Conservation (phyloP, 2,329 filamentous ascomycete species). For the Chrysoporthe austroafricana region DNA sequence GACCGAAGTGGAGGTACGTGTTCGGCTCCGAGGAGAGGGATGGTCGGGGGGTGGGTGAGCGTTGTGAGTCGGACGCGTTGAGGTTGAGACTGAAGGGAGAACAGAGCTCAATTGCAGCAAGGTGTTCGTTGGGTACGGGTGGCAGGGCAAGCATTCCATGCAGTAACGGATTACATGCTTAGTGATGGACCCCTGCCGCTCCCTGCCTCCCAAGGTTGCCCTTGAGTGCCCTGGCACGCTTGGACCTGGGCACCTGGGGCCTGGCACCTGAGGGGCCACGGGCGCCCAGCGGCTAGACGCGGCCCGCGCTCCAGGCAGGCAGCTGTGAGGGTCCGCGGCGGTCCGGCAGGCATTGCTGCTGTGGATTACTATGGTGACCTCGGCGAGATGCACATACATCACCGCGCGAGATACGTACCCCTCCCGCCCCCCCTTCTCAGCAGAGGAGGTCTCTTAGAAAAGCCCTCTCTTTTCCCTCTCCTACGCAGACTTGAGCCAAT, state of each 20-base stretch:
- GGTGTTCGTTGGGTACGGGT: neutral
- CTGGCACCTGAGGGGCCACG: neutral
- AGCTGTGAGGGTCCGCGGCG: neutral
- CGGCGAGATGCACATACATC: neutral
- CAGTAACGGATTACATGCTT: neutral
- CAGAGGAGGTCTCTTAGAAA: neutral
- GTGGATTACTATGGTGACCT: neutral
- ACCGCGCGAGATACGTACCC: neutral
- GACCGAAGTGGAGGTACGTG: neutral
- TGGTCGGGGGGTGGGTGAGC: neutral
- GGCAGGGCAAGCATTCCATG: neutral
- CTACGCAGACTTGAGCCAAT: no score
- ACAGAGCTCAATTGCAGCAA: neutral
- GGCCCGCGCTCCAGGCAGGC: neutral
- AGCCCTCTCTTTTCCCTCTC: neutral
- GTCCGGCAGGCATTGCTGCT: neutral
- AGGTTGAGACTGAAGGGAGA: neutral
- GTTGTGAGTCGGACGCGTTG: neutral
- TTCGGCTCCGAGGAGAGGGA: neutral
- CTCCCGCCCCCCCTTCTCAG: neutral
- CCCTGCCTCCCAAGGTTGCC: no score
- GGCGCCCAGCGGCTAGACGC: constrained; percentile 1
- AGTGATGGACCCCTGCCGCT: neutral
- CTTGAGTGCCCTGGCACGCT: no score
- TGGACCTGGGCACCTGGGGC: no score